Evolutionary conservation across 768 basidiomycete species (phyloP), one percentile per base, ranked within the genome.

Genomic region (Hericium alpestre): DNA sequence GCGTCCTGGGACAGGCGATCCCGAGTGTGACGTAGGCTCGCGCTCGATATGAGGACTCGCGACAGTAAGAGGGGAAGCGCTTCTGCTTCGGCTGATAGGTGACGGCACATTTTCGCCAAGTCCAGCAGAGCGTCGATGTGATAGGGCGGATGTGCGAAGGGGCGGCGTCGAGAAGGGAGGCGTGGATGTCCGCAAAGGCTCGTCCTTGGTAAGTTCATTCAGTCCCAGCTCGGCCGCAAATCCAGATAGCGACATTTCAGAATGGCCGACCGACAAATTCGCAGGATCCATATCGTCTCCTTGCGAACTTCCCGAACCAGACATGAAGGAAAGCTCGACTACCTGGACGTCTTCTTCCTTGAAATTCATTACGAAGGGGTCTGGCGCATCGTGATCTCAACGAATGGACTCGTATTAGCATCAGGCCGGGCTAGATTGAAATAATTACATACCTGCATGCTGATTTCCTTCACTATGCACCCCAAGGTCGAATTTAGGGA

Each of bases 171-270:
- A 18, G 20, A 46, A 20, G 9, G 43, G 43, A 20, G 43, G 43
- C 43, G 43, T 46, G n/a, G 43, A 46, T 20, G 20, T 46, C 16
- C 43, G 43, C 10, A 46, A 18, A 20, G 43, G n/a, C n/a, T 9
- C 43, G 20, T 46, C 20, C 43, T 46, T 46, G 12, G n/a, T 20
- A 20, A 46, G 43, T 23, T 61, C 39, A 55, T 22, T 40, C 8
- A 46, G 43, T n/a, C 43, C 43, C 4, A 46, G 43, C 25, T 62
- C 61, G 37, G 55, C 58, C 15, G 56, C 61, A 62, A 76, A 51
- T 25, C 67, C 70, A 23, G 65, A 68, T 9, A 71, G 60, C 2
- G 71, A 72, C 18, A 73, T 66, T 51, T 73, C 73, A 11, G 71
- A 72, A 47, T 70, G 67, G 23, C 69, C 70, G n/a, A 72, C 69